phyloP scores from a whole-genome alignment of 23 red algal genomes.

The Gracilariopsis chorda region DNA sequence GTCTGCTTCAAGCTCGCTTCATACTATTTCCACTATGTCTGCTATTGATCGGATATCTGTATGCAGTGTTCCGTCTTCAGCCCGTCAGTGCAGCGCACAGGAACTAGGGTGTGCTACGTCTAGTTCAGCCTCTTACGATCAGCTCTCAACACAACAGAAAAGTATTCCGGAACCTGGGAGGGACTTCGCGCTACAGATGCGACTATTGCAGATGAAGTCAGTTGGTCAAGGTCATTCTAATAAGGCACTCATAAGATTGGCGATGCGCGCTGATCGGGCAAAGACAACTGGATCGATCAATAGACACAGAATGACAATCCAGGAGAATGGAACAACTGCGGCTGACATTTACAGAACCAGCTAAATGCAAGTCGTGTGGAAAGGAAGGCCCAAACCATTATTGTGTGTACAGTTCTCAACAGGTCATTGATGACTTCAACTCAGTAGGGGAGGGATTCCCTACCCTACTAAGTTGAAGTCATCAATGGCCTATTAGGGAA shows the following conservation, averaged over 20 bases:
- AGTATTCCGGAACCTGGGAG: background rate
- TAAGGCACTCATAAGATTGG: background rate
- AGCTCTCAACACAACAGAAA: background rate
- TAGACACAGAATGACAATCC: background rate
- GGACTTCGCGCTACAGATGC: background rate
- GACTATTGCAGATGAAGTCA: background rate
- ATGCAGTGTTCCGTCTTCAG: constrained; percentile 3
- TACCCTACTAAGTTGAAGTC: too few species aligned
- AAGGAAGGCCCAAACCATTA: too few species aligned
- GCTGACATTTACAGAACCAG: background rate
- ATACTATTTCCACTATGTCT: constrained; percentile 19
- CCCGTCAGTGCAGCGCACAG: constrained; percentile 12
- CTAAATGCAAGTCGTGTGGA: too few species aligned
- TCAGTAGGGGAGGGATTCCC: too few species aligned
- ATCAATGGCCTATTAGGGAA: too few species aligned
- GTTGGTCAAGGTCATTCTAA: background rate
- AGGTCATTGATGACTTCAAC: too few species aligned
- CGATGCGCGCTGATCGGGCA: background rate
- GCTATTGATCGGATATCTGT: constrained; percentile 17
- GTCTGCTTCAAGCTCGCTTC: background rate
- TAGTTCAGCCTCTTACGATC: background rate
- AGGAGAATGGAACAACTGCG: background rate
- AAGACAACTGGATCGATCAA: background rate
- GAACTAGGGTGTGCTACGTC: background rate
- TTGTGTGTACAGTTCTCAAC: too few species aligned